phyloP scores from a whole-genome alignment of 2,329 filamentous ascomycete genomes.

The Lithohypha guttulata region DNA sequence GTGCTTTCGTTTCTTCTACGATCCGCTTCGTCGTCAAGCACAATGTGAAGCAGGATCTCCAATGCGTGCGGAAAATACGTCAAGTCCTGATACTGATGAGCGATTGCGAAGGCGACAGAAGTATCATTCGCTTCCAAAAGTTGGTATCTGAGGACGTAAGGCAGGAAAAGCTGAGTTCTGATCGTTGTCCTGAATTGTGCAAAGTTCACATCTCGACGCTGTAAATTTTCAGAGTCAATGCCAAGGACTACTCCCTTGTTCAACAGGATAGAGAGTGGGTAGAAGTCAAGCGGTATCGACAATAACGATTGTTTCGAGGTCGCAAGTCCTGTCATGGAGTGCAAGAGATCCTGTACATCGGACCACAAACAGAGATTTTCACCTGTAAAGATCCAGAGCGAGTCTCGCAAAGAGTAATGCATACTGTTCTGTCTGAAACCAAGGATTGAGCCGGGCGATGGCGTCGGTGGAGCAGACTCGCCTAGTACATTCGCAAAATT shows the following conservation, averaged over 20 bases:
- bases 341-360: conserved; percentile 73
- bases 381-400: conserved; percentile 90
- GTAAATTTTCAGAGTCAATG: conserved; percentile 85
- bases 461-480: conserved; percentile 39
- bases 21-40: conserved; percentile 90
- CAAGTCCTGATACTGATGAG: conserved; percentile 73
- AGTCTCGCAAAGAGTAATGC: conserved; percentile 60
- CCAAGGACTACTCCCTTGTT: conserved; percentile 83
- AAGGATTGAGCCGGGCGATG: conserved; percentile 36
- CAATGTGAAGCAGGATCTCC: conserved; percentile 83
- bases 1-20: conserved; percentile 23
- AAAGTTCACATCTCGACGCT: conserved; percentile 82
- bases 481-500: conserved; percentile 39
- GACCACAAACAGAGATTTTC: conserved; percentile 78
- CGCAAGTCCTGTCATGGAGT: conserved; percentile 22
- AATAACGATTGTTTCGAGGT: conserved; percentile 40
- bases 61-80: conserved; percentile 89
- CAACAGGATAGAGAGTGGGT: conserved; percentile 78
- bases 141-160: conserved; percentile 72
- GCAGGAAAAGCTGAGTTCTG: conserved; percentile 83
- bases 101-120: conserved; percentile 69
- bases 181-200: conserved; percentile 82
- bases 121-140: conserved; percentile 59
- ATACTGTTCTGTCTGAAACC: conserved; percentile 30
- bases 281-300: conserved; percentile 81